Evolutionary conservation across 192 early-diverging fungal genomes (phyloP).

Genomic region (Linnemannia exigua): DNA sequence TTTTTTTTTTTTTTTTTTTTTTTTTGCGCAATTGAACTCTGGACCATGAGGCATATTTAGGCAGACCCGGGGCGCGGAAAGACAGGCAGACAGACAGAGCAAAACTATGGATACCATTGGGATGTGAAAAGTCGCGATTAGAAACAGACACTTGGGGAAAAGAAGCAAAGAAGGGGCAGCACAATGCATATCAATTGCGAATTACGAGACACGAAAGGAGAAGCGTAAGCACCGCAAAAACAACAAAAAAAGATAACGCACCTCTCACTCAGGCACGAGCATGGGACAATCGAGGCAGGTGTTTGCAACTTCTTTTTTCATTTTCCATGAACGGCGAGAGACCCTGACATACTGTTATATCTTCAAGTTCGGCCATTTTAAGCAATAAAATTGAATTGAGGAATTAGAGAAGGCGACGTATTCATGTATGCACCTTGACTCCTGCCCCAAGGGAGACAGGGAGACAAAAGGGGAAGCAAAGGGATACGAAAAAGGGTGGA

Average conservation of each 20-base stretch:
- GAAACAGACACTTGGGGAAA: neutral
- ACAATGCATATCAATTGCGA: neutral
- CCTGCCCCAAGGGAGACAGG: neutral
- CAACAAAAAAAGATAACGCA: neutral
- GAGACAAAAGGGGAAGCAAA: too few species aligned
- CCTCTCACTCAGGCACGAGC: neutral
- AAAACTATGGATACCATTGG: neutral
- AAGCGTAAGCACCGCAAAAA: neutral
- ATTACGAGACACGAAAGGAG: neutral
- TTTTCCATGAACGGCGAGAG: neutral
- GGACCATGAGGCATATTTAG: slow-evolving; percentile 4
- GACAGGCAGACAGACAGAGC: neutral
- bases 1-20: neutral
- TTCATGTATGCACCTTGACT: neutral
- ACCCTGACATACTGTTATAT: neutral
- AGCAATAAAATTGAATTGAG: neutral
- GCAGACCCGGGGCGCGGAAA: neutral
- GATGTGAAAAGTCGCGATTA: neutral
- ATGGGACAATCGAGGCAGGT: neutral
- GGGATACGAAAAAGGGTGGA: neutral
- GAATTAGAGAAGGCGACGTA: neutral
- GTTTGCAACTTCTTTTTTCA: neutral
- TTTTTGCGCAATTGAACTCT: neutral
- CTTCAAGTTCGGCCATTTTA: too few species aligned
- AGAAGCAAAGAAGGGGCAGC: neutral